These are phyloP conservation scores for Pichia sp. DNA, from an alignment of 1,139 yeast genomes.

Conservation along the genomic window DNA sequence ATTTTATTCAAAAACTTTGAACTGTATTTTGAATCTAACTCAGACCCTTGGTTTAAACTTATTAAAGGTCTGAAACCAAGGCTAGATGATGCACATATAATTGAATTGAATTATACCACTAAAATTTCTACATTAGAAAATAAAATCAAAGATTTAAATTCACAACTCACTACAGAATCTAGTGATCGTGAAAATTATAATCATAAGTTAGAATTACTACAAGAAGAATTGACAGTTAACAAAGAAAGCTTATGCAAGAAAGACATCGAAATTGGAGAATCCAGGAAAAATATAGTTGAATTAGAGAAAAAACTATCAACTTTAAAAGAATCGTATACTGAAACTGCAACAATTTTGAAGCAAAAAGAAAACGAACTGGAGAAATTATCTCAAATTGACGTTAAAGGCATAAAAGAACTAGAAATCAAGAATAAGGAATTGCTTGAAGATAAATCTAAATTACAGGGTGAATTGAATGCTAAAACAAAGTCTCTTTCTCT, in stretches of 20 bases:
- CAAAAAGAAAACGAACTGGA: slow-evolving; percentile 8
- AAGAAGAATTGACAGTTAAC: slow-evolving; percentile 34
- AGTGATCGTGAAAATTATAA: slow-evolving; percentile 1
- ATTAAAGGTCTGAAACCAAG: slow-evolving; percentile 72
- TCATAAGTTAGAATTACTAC: slow-evolving; percentile 19
- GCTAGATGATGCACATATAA: slow-evolving; percentile 41
- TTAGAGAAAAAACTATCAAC: slow-evolving; percentile 31
- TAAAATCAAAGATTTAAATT: slow-evolving; percentile 31
- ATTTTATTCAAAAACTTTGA: slow-evolving; percentile 59
- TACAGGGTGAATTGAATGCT: slow-evolving; percentile 7
- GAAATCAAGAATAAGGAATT: slow-evolving; percentile 22
- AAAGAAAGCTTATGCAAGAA: slow-evolving; percentile 37
- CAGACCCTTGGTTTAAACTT: slow-evolving; percentile 78
- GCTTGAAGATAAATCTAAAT: slow-evolving; percentile 10
- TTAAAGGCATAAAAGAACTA: slow-evolving; percentile 15
- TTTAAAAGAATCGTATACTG: neutral
- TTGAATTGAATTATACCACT: slow-evolving; percentile 35
- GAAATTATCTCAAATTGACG: slow-evolving; percentile 1
- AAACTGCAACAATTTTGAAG: neutral
- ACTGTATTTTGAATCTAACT: slow-evolving; percentile 44
- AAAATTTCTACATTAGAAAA: slow-evolving; percentile 51
- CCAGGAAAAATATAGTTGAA: slow-evolving; percentile 35
- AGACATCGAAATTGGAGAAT: slow-evolving; percentile 36
- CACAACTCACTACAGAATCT: too few species aligned
- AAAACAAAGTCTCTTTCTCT: slow-evolving; percentile 34